Evolutionary conservation across 495 filamentous ascomycete species (phyloP).

Genomic region (Hyaloscypha finlandica): DNA sequence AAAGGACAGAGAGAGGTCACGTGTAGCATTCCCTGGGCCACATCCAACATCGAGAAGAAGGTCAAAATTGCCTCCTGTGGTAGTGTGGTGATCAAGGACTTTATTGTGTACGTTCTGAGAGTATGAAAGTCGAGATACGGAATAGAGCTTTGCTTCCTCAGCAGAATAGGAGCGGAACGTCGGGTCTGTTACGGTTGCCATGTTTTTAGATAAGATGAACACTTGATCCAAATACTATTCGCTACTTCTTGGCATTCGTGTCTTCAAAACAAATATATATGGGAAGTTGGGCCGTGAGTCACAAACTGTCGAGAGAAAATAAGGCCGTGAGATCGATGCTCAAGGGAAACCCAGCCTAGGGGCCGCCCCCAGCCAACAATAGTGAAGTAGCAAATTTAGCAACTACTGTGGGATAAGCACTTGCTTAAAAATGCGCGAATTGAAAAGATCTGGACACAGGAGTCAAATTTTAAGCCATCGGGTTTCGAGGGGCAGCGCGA

Average conservation of each 20-base stretch:
- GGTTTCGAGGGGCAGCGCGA: background rate
- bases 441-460: background rate
- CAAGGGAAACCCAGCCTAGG: no score
- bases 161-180: constrained; percentile 51
- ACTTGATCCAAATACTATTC: background rate
- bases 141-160: constrained; percentile 48
- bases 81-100: constrained; percentile 50
- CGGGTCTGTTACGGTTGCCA: constrained; percentile 16
- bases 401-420: background rate
- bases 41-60: constrained; percentile 57
- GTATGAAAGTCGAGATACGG: constrained; percentile 44
- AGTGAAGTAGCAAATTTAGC: background rate
- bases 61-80: constrained; percentile 48
- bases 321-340: background rate
- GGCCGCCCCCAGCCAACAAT: no score
- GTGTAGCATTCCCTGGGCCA: constrained; percentile 67
- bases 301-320: background rate
- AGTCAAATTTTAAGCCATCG: background rate
- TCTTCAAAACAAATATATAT: background rate
- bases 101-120: constrained; percentile 44
- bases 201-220: background rate
- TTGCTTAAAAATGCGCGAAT: background rate
- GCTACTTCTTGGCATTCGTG: background rate
- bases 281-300: background rate
- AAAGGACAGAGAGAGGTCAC: constrained; percentile 65